These are phyloP conservation scores for Chaetomium cochliodes DNA, from an alignment of 495 filamentous ascomycete species.

Conservation along the genomic window DNA sequence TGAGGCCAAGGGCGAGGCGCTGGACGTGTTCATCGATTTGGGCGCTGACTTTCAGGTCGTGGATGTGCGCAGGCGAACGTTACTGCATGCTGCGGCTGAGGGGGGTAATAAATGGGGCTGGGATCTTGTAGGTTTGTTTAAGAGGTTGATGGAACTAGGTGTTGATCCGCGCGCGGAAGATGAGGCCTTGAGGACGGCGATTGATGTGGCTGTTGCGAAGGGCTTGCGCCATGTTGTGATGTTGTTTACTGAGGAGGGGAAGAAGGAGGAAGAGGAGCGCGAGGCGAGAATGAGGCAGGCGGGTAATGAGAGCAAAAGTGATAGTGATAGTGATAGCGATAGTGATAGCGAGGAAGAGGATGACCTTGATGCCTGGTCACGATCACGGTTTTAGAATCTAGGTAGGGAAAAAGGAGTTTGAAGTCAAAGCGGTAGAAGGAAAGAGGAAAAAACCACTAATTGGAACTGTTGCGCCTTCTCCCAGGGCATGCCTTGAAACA, in stretches of 20 bases:
- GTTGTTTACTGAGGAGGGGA: conserved; percentile 17
- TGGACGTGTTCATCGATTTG: conserved; percentile 1
- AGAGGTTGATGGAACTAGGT: conserved; percentile 14
- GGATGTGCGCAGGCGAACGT: neutral
- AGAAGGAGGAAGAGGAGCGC: neutral
- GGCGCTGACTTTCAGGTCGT: neutral
- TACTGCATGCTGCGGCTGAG: conserved; percentile 7
- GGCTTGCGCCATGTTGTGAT: neutral
- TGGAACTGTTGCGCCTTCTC: too few relatives aligned
- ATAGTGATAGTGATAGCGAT: too few relatives aligned
- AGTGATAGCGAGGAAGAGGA: too few relatives aligned
- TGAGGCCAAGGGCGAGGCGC: too few relatives aligned
- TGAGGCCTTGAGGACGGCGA: conserved; percentile 10
- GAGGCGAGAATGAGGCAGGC: neutral
- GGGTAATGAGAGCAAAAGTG: too few relatives aligned
- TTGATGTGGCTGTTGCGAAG: conserved; percentile 14
- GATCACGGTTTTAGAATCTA: too few relatives aligned
- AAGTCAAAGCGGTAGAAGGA: too few relatives aligned
- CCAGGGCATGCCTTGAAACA: too few relatives aligned
- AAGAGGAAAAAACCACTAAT: too few relatives aligned
- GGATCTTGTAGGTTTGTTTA: neutral
- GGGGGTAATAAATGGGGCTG: neutral
- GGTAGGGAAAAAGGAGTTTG: too few relatives aligned
- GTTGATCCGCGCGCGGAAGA: conserved; percentile 5
- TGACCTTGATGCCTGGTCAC: too few relatives aligned